A percentile compares a stretch with the other conserved stretches of the same genome.
These are phyloP conservation scores for Barbatosphaeria neglecta DNA, from an alignment of 495 filamentous ascomycete genomes.

Conservation along the genomic window DNA sequence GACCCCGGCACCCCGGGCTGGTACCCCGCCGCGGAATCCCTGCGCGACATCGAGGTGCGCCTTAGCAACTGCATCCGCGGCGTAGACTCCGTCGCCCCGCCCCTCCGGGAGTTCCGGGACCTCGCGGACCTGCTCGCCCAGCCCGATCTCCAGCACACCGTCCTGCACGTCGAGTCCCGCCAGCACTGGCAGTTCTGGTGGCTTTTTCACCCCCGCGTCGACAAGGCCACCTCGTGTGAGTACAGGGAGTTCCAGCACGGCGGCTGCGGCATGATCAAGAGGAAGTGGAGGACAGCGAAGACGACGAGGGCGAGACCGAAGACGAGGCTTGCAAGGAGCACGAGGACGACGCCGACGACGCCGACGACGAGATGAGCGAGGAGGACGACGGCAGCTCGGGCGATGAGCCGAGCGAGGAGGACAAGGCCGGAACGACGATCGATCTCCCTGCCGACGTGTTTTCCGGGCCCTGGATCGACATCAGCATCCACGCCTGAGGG, in stretches of 20 bases:
- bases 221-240: too few relatives aligned
- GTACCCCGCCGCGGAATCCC: conserved; percentile 14
- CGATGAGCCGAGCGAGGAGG: not conserved
- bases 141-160: conserved; percentile 14
- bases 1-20: conserved; percentile 13
- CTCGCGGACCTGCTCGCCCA: conserved; percentile 18
- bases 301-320: not conserved
- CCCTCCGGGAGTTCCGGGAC: conserved; percentile 14
- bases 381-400: not conserved
- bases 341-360: too few relatives aligned
- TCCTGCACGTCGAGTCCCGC: conserved; percentile 12
- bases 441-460: not conserved
- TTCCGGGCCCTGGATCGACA: not conserved
- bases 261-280: not conserved
- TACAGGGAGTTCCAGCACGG: too few relatives aligned
- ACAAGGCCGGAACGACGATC: not conserved
- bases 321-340: not conserved
- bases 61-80: conserved; percentile 10
- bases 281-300: not conserved
- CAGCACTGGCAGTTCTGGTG: conserved; percentile 15
- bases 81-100: too few relatives aligned
- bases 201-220: conserved; percentile 11
- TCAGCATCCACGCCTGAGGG: not conserved
- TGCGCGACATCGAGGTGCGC: conserved; percentile 14
- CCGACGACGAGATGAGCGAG: not conserved